These are phyloP conservation scores for Ceratocystis ficicola DNA, from an alignment of 2,329 filamentous ascomycete species.

Conservation along the genomic window DNA sequence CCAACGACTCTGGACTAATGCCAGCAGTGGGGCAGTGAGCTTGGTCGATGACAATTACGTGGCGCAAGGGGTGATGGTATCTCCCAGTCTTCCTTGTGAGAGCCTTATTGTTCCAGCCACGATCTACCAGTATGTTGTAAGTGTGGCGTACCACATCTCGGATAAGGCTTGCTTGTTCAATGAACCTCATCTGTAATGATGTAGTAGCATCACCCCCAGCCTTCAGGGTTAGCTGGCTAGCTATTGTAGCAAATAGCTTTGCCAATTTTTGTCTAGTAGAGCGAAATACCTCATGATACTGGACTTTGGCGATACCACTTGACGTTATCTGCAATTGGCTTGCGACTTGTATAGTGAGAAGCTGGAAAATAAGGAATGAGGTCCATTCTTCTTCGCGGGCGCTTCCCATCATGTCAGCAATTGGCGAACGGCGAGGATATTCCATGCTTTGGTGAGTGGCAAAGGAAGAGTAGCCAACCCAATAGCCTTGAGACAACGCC, in stretches of 20 bases:
- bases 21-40: slow-evolving; percentile 3
- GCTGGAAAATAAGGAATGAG: slow-evolving; percentile 19
- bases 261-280: slow-evolving; percentile 10
- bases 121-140: background rate
- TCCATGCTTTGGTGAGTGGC: background rate
- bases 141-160: background rate
- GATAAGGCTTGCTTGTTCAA: slow-evolving; percentile 7
- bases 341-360: slow-evolving; percentile 11
- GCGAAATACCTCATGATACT: slow-evolving; percentile 20
- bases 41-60: slow-evolving; percentile 17
- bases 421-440: slow-evolving; percentile 16
- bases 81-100: background rate
- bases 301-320: slow-evolving; percentile 2
- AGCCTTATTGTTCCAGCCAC: slow-evolving; percentile 16
- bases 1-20: slow-evolving; percentile 12
- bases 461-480: slow-evolving; percentile 19
- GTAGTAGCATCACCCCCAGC: background rate
- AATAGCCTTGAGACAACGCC: slow-evolving; percentile 15
- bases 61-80: slow-evolving; percentile 8
- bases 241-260: slow-evolving; percentile 15
- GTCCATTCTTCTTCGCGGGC: slow-evolving; percentile 20
- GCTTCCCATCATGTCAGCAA: slow-evolving; percentile 16
- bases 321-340: background rate
- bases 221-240: slow-evolving; percentile 8
- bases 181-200: slow-evolving; percentile 1